Base-by-base conservation (phyloP, 164 flowering plant species). In the Cinnamomum micranthum region DNA sequence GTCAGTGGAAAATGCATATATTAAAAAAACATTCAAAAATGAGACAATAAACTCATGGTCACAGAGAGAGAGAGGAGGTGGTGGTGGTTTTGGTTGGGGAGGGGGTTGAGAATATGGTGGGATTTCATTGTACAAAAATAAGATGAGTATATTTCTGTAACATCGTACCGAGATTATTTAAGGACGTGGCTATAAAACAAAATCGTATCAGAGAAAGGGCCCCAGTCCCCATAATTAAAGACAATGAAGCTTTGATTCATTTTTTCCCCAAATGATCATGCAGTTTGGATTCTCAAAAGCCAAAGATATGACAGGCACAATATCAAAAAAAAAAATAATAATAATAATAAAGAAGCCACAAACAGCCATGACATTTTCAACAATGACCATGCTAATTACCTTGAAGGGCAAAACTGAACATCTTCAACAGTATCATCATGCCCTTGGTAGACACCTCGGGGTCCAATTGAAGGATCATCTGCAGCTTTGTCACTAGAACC, bases 401-500 rank as follows among this genome's bases (percentile, higher is more conserved):
- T 96, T 62, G 99, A 88, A 33, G 99, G 98, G 80, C 97, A 90
- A 78, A 96, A 96, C 77, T 92, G 86, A 78, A 96, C 99, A 83
- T 96, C 99, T 87, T 96, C 99, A 82, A 96, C 98, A 24, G 99
- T 96, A 76, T 93, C 97, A 3, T 82, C 91, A 77, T 95, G 98
- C 74, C 99, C 98, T 65, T 79, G 78, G 81, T 84, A 96, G 52
- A 91, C 78, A 22, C 95, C 97, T 17, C 98, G 87, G 22, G 99
- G 89, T 74, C 90, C 92, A 84, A 94, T 78, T 64, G 88, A 58
- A 72, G 86, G 85, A 68, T 92, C 79, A 19, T 86, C 89, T 41
- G 78, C 65, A 77, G 87, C 66, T 75, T 86, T 91, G 68, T 86
- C 90, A 31, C 86, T 84, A 75, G 63, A 68, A 70, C 85, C 90